A percentile compares a stretch with the other conserved stretches of the same genome.
Evolutionary conservation across 345 rosid genomes (phyloP).

Genomic region (Brassica nigra): DNA sequence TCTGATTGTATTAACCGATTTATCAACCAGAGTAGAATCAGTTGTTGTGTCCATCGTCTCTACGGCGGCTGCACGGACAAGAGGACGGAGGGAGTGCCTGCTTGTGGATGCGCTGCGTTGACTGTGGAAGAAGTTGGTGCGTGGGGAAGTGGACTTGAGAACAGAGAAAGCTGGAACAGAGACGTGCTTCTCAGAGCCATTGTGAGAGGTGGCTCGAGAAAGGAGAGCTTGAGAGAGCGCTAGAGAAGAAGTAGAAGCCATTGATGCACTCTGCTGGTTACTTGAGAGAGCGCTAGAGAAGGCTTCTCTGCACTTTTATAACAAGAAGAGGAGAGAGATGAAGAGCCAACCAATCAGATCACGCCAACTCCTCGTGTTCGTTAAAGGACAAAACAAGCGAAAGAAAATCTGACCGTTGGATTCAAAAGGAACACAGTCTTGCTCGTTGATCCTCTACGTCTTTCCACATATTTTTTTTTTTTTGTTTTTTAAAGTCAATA

Average conservation of each 20-base stretch:
- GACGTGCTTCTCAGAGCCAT: neutral
- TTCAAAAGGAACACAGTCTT: conserved; percentile 32
- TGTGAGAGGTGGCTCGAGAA: neutral
- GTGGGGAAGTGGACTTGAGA: conserved; percentile 47
- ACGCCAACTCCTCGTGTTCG: conserved; percentile 30
- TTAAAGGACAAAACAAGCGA: conserved; percentile 1
- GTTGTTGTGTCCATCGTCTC: conserved; percentile 55
- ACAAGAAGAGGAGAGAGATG: neutral
- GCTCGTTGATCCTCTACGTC: conserved; percentile 27
- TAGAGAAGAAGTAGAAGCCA: conserved; percentile 62
- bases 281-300: conserved; percentile 9
- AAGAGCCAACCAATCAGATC: neutral
- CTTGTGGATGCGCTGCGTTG: conserved; percentile 34
- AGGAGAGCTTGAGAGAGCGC: conserved; percentile 60
- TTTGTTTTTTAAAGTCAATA: neutral
- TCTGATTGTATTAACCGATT: conserved; percentile 80
- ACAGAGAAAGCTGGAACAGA: conserved; percentile 57
- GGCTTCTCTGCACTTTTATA: conserved; percentile 1
- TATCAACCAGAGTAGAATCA: conserved; percentile 70
- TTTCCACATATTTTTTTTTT: neutral
- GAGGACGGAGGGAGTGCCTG: conserved; percentile 33
- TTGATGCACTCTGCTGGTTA: conserved; percentile 31
- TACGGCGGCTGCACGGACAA: conserved; percentile 53
- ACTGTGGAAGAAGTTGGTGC: conserved; percentile 20
- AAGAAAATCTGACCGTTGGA: conserved; percentile 46